Conservation (phyloP, 225 moss, liverwort and hornwort species). For the Ulota crispa region DNA sequence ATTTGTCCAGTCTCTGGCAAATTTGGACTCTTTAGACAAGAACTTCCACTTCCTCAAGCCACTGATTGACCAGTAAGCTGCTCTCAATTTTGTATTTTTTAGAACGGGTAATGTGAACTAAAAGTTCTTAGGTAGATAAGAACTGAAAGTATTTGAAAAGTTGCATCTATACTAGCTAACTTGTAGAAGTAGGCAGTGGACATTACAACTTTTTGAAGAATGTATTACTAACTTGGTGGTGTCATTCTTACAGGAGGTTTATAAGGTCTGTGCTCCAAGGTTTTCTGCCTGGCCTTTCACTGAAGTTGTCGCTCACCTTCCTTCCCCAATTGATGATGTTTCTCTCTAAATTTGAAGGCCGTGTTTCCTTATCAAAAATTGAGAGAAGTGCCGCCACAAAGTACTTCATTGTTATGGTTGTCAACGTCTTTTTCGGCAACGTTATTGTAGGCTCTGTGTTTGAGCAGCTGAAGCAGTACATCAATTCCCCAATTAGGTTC, state of each 20-base stretch:
- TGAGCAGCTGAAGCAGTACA: conserved; percentile 77
- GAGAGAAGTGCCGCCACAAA: conserved; percentile 70
- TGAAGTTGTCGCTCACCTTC: conserved; percentile 71
- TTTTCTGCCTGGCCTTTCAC: conserved; percentile 72
- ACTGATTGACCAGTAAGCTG: conserved; percentile 60
- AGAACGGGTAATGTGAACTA: not conserved
- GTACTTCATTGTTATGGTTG: conserved; percentile 84
- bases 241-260: conserved; percentile 48
- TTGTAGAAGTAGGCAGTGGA: not conserved
- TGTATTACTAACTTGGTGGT: conserved; percentile 14
- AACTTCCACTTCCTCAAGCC: conserved; percentile 61
- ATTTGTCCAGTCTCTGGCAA: conserved; percentile 87
- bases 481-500: conserved; percentile 67
- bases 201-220: not conserved
- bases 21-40: conserved; percentile 63
- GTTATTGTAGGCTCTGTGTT: conserved; percentile 75
- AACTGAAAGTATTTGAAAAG: not conserved
- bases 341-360: conserved; percentile 80
- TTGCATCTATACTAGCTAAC: not conserved
- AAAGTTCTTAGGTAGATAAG: not conserved
- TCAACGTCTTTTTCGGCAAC: conserved; percentile 91
- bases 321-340: conserved; percentile 66
- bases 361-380: conserved; percentile 68
- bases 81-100: not conserved
- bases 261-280: conserved; percentile 79